Conservation (phyloP, 805 yeast species). For the Aciculoconidium aculeatum region DNA sequence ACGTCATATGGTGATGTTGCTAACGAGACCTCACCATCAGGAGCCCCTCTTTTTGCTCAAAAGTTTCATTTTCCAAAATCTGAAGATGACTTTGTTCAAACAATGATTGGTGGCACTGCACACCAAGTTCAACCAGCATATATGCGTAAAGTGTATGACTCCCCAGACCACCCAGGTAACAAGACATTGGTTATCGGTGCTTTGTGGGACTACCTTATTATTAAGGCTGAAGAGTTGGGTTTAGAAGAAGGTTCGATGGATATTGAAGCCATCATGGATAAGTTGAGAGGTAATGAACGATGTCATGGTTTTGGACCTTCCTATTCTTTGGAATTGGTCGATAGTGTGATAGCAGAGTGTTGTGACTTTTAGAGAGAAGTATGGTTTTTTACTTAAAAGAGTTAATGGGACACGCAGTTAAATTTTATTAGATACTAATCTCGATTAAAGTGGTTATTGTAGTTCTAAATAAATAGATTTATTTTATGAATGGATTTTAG, state of each 20-base stretch:
- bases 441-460: no score
- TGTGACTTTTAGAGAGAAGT: slow-evolving; percentile 5
- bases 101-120: slow-evolving; percentile 18
- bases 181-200: slow-evolving; percentile 67
- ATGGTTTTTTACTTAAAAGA: no score
- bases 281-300: slow-evolving; percentile 58
- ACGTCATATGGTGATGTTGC: slow-evolving; percentile 19
- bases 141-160: slow-evolving; percentile 28
- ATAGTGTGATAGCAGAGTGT: slow-evolving; percentile 25
- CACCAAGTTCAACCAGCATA: slow-evolving; percentile 18
- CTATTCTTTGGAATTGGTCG: slow-evolving; percentile 42
- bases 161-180: slow-evolving; percentile 34
- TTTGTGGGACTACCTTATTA: slow-evolving; percentile 71
- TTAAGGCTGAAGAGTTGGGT: slow-evolving; percentile 41
- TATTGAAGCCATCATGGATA: slow-evolving; percentile 50
- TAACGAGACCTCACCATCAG: no score
- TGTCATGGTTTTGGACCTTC: slow-evolving; percentile 83
- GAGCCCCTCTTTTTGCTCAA: slow-evolving; percentile 5
- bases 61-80: slow-evolving; percentile 29
- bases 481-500: no score
- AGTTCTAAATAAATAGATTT: no score
- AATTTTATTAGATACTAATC: no score
- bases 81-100: slow-evolving; percentile 29
- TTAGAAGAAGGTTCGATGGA: slow-evolving; percentile 45
- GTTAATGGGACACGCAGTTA: no score